Evolutionary conservation across 139 green algal genomes (phyloP).

Genomic region (Gonium pectorale): DNA sequence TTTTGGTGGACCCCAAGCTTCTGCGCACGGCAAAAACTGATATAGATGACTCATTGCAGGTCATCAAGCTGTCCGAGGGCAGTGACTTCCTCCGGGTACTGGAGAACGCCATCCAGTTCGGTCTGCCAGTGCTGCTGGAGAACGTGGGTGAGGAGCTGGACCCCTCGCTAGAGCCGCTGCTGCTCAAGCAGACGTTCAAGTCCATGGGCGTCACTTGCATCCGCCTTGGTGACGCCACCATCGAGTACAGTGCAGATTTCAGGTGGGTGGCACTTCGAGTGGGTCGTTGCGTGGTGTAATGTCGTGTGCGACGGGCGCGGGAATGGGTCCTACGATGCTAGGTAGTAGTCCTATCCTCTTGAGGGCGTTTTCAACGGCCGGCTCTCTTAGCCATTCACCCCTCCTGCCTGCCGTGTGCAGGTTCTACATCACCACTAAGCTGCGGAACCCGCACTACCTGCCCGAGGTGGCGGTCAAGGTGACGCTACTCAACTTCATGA

Average conservation of each 20-base stretch:
- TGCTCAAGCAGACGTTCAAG: slow-evolving; percentile 83
- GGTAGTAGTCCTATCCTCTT: too few species aligned
- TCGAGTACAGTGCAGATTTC: slow-evolving; percentile 80
- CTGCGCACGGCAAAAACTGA: too few species aligned
- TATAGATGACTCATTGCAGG: too few species aligned
- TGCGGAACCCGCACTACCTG: slow-evolving; percentile 70
- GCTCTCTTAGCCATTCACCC: too few species aligned
- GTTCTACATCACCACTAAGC: slow-evolving; percentile 86
- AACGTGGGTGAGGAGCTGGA: slow-evolving; percentile 82
- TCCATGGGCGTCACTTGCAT: slow-evolving; percentile 76
- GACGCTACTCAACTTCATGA: slow-evolving; percentile 89
- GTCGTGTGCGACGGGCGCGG: too few species aligned
- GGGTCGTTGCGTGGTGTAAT: too few species aligned
- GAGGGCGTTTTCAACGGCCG: too few species aligned
- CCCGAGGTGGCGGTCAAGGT: slow-evolving; percentile 84
- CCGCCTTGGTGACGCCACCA: slow-evolving; percentile 70
- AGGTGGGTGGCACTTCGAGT: too few species aligned
- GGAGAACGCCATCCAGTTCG: slow-evolving; percentile 87
- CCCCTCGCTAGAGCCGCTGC: slow-evolving; percentile 79
- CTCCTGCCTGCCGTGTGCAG: slow-evolving; percentile 41
- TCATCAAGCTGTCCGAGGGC: slow-evolving; percentile 77
- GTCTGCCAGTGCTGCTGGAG: slow-evolving; percentile 81
- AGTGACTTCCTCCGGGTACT: slow-evolving; percentile 79
- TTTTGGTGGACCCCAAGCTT: too few species aligned
- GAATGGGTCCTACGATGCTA: too few species aligned